Evolutionary conservation across 139 green algal species (phyloP).

Genomic region (Picochlorum sp.): DNA sequence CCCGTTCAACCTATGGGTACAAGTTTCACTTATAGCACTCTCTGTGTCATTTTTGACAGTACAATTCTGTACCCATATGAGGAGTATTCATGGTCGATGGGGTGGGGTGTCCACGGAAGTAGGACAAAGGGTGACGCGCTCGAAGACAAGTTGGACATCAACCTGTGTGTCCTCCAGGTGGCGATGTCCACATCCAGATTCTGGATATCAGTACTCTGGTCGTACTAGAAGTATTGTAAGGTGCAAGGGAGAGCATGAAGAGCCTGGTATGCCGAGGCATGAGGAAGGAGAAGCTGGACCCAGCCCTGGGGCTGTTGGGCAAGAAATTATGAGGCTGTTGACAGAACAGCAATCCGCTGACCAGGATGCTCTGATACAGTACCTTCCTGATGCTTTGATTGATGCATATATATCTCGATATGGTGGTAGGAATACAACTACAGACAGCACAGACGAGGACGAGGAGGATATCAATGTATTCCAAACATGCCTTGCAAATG

Average conservation of each 20-base stretch:
- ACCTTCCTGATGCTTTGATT: conserved; percentile 14
- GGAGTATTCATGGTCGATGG: too few species aligned
- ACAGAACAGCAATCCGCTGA: not conserved
- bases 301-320: not conserved
- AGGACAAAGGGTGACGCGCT: too few species aligned
- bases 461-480: not conserved
- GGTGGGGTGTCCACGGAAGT: too few species aligned
- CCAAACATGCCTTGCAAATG: not conserved
- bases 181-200: too few species aligned
- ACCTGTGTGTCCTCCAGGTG: too few species aligned
- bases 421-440: not conserved
- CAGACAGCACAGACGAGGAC: not conserved
- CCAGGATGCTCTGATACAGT: conserved; percentile 2
- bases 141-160: too few species aligned
- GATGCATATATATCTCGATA: conserved; percentile 1
- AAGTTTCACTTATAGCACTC: too few species aligned
- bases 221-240: too few species aligned
- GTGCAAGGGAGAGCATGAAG: not conserved
- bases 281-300: not conserved
- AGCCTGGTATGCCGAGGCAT: not conserved
- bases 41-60: not conserved
- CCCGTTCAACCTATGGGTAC: too few species aligned
- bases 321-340: not conserved
- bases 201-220: too few species aligned
- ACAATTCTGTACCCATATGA: too few species aligned